Percentiles rank a stretch among this genome's conserved stretches.
Evolutionary conservation across 2,329 filamentous ascomycete genomes (phyloP).

Genomic region (Epichloe coenophiala): DNA sequence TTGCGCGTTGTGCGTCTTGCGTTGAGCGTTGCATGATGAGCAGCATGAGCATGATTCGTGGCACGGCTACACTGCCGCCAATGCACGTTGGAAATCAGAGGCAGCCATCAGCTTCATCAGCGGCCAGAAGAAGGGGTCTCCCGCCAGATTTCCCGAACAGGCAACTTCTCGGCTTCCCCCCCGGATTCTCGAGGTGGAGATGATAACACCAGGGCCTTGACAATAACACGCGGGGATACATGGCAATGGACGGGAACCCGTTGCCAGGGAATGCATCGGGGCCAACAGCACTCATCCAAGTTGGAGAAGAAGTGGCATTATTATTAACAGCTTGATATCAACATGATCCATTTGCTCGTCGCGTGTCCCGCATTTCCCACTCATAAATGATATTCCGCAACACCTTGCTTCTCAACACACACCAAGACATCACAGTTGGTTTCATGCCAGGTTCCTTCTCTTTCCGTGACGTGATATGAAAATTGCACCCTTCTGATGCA

Average conservation of each 20-base stretch:
- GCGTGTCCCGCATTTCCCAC: background rate
- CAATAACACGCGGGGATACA: no score
- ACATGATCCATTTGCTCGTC: background rate
- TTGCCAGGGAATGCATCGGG: no score
- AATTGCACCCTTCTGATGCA: background rate
- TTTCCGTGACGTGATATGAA: background rate
- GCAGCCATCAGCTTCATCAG: no score
- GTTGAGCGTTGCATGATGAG: no score
- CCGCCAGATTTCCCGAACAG: no score
- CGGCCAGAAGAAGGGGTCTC: no score
- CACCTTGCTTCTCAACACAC: background rate
- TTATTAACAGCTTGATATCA: slow-evolving; percentile 3
- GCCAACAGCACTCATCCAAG: no score
- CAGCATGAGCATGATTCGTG: no score
- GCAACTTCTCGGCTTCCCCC: background rate
- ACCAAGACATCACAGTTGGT: background rate
- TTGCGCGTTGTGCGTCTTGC: no score
- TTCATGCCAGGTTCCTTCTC: background rate
- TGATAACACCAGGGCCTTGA: background rate
- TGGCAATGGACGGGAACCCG: no score
- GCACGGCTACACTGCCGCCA: no score
- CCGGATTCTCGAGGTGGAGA: background rate
- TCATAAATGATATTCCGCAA: slow-evolving; percentile 2
- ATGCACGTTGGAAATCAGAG: no score
- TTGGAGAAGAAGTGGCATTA: background rate